These are phyloP conservation scores for Coemansia sp. DNA, from an alignment of 192 early-diverging fungal genomes.

Conservation along the genomic window DNA sequence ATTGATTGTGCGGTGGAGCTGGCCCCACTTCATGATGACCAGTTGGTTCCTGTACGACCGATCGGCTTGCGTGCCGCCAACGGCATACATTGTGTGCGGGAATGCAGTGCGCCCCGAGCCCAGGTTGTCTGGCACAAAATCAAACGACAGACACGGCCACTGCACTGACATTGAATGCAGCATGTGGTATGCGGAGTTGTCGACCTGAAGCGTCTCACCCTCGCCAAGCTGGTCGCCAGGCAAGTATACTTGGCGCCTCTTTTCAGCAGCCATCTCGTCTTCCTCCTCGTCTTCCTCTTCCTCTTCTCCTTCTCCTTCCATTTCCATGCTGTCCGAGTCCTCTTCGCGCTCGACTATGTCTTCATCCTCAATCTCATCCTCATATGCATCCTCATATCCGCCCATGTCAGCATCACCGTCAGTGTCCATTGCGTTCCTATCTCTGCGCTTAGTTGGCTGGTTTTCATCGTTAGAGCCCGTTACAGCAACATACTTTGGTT, in stretches of 20 bases:
- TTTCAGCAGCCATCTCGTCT: conserved; percentile 59
- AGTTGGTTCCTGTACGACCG: conserved; percentile 82
- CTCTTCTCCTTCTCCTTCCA: conserved; percentile 32
- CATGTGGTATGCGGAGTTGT: conserved; percentile 96
- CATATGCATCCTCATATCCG: conserved; percentile 87
- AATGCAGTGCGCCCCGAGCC: conserved; percentile 78
- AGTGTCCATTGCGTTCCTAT: conserved; percentile 37
- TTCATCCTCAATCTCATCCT: conserved; percentile 83
- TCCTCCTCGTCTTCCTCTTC: conserved; percentile 58
- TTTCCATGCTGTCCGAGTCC: conserved; percentile 61
- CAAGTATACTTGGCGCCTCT: conserved; percentile 75
- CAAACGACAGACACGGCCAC: conserved; percentile 97
- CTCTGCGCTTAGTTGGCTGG: conserved; percentile 27
- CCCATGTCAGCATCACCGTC: conserved; percentile 50
- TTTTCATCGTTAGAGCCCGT: conserved; percentile 10
- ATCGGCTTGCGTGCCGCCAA: conserved; percentile 92
- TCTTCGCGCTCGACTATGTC: conserved; percentile 64
- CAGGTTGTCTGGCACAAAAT: conserved; percentile 85
- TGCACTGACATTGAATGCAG: conserved; percentile 88
- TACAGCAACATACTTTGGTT: conserved; percentile 33
- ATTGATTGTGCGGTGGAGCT: conserved; percentile 88
- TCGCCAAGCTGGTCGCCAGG: conserved; percentile 85
- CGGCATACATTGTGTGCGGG: conserved; percentile 89
- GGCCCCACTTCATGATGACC: conserved; percentile 93
- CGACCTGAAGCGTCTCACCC: conserved; percentile 90